A percentile compares a stretch with the other conserved stretches of the same genome.
Conservation (phyloP, 2,329 filamentous ascomycete species). For the Aspergillus pseudoviridinutans region DNA sequence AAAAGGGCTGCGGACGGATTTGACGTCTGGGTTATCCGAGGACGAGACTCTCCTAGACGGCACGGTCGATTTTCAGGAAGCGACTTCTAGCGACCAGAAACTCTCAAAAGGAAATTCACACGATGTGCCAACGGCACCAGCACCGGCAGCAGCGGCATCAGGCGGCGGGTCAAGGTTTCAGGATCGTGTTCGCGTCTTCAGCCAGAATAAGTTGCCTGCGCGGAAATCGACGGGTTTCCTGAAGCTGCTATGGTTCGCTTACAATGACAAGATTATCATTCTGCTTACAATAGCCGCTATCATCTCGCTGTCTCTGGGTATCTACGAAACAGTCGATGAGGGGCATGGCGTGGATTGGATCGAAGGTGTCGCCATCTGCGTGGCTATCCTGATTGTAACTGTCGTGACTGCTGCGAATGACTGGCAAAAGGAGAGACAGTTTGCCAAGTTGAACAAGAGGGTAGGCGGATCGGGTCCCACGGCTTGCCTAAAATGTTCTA, state of each 20-base stretch:
- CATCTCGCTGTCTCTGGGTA: conserved; percentile 64
- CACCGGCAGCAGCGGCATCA: conserved; percentile 4
- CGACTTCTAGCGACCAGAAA: conserved; percentile 36
- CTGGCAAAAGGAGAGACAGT: conserved; percentile 65
- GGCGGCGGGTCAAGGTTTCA: conserved; percentile 36
- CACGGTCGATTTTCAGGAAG: conserved; percentile 68
- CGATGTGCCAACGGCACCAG: background rate
- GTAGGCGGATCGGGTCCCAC: conserved; percentile 18
- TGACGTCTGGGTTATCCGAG: conserved; percentile 67
- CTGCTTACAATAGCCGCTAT: conserved; percentile 64
- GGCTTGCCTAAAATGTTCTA: conserved; percentile 11
- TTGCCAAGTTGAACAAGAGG: conserved; percentile 57
- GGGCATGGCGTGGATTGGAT: conserved; percentile 58
- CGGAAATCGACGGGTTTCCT: conserved; percentile 61
- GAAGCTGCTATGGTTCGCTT: conserved; percentile 63
- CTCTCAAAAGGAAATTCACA: conserved; percentile 5
- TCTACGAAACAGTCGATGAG: conserved; percentile 61
- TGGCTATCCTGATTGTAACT: conserved; percentile 62
- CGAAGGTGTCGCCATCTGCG: conserved; percentile 63
- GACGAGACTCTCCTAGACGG: conserved; percentile 69
- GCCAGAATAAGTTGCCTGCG: conserved; percentile 59
- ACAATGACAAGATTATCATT: conserved; percentile 71
- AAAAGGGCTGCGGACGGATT: conserved; percentile 70
- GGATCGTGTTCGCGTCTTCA: conserved; percentile 59
- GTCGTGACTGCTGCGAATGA: conserved; percentile 62